Conservation (phyloP, 352 stramenopile species). For the Globisporangium paroecandrum region DNA sequence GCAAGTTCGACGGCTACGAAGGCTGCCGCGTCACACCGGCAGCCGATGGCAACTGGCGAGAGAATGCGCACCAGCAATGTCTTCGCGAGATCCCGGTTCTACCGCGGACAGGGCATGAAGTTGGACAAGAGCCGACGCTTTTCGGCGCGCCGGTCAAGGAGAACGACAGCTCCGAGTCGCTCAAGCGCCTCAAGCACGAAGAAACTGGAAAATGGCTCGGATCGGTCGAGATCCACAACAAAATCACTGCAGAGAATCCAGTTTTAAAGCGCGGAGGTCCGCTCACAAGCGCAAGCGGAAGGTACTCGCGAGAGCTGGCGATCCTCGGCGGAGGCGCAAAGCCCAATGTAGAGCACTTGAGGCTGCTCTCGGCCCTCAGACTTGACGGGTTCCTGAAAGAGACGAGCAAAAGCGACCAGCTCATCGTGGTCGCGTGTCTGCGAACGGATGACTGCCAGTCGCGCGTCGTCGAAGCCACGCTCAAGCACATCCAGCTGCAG, state of each 20-base stretch:
- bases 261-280: constrained; percentile 48
- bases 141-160: constrained; percentile 42
- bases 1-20: constrained; percentile 75
- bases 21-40: constrained; percentile 56
- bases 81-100: constrained; percentile 67
- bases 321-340: constrained; percentile 35
- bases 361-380: constrained; percentile 32
- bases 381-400: constrained; percentile 54
- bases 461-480: constrained; percentile 40
- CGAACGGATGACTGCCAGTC: constrained; percentile 63
- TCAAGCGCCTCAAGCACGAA: constrained; percentile 45
- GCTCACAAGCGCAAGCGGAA: constrained; percentile 66
- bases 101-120: constrained; percentile 52
- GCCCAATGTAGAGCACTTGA: constrained; percentile 34
- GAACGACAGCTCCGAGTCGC: constrained; percentile 36
- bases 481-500: constrained; percentile 54
- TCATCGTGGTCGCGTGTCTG: constrained; percentile 70
- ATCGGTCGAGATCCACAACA: constrained; percentile 58
- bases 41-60: constrained; percentile 57
- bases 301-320: constrained; percentile 67
- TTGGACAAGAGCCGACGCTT: constrained; percentile 46
- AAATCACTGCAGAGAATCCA: constrained; percentile 56
- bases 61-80: constrained; percentile 42
- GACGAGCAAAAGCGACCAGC: constrained; percentile 30
- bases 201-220: constrained; percentile 60